Percentiles rank a stretch among this genome's conserved stretches.
These are phyloP conservation scores for Phytophthora cryptogea DNA, from an alignment of 352 stramenopile species.

Conservation along the genomic window DNA sequence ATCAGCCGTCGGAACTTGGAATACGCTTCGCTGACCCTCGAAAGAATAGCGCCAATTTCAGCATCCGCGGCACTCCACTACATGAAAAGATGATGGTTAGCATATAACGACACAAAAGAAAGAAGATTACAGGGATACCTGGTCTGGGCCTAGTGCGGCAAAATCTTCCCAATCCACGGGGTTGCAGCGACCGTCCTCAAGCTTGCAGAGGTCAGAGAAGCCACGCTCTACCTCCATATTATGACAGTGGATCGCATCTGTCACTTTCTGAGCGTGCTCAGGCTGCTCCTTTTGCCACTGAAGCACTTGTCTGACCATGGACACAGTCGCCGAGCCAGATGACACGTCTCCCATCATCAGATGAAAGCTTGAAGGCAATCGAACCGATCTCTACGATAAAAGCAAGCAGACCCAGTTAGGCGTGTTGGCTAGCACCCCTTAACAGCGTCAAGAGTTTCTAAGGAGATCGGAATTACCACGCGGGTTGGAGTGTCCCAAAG, in stretches of 20 bases:
- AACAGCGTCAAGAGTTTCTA: not conserved
- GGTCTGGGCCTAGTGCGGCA: conserved; percentile 15
- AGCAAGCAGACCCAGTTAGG: conserved; percentile 6
- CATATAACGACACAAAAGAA: not conserved
- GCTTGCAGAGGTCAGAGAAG: conserved; percentile 31
- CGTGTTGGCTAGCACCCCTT: not conserved
- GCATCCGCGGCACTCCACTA: conserved; percentile 54
- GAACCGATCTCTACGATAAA: conserved; percentile 53
- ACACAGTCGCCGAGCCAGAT: conserved; percentile 91
- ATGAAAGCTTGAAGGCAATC: conserved; percentile 72
- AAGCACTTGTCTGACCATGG: conserved; percentile 82
- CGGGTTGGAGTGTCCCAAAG: conserved; percentile 53
- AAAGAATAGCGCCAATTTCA: conserved; percentile 47
- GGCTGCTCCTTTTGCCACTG: conserved; percentile 46
- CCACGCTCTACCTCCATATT: conserved; percentile 45
- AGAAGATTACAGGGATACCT: conserved; percentile 24
- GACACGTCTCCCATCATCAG: conserved; percentile 96
- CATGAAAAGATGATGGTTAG: conserved; percentile 1
- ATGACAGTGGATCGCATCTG: conserved; percentile 35
- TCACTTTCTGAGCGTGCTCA: conserved; percentile 34
- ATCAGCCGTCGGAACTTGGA: conserved; percentile 77
- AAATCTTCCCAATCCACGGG: conserved; percentile 30
- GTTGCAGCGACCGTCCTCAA: conserved; percentile 18
- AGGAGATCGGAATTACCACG: conserved; percentile 37
- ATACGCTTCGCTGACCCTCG: conserved; percentile 76